phyloP scores from a whole-genome alignment of 257 asterid genomes.

The Gentiana dahurica region DNA sequence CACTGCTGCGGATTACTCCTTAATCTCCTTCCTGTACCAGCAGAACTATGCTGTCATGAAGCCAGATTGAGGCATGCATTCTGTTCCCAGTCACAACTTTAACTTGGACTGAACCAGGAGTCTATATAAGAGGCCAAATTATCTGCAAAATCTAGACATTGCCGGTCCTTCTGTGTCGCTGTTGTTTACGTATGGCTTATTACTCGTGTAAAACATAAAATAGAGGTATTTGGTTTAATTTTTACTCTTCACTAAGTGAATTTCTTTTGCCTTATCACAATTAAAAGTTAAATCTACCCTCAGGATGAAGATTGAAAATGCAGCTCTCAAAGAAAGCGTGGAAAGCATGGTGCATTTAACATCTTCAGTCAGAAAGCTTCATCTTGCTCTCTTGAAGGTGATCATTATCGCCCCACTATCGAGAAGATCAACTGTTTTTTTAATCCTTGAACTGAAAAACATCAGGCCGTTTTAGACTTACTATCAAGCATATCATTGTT shows the following conservation, averaged over 20 bases:
- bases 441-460: not conserved
- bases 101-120: too few species aligned
- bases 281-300: slow-evolving; percentile 3
- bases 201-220: too few species aligned
- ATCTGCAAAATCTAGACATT: too few species aligned
- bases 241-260: slow-evolving; percentile 1
- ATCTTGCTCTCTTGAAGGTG: slow-evolving; percentile 66
- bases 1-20: too few species aligned
- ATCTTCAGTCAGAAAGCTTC: slow-evolving; percentile 66
- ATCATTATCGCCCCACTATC: slow-evolving; percentile 4
- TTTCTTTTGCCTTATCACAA: too few species aligned
- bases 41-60: too few species aligned
- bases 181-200: too few species aligned
- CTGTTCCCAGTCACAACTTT: too few species aligned
- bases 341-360: slow-evolving; percentile 90
- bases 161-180: too few species aligned
- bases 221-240: not conserved
- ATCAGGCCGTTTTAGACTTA: not conserved
- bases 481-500: not conserved
- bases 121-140: too few species aligned
- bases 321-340: slow-evolving; percentile 89
- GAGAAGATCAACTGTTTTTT: not conserved
- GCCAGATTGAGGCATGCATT: too few species aligned
- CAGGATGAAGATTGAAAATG: slow-evolving; percentile 92
- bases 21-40: too few species aligned